phyloP scores from a whole-genome alignment of 179 eudicot species.

The Silene vulgaris region DNA sequence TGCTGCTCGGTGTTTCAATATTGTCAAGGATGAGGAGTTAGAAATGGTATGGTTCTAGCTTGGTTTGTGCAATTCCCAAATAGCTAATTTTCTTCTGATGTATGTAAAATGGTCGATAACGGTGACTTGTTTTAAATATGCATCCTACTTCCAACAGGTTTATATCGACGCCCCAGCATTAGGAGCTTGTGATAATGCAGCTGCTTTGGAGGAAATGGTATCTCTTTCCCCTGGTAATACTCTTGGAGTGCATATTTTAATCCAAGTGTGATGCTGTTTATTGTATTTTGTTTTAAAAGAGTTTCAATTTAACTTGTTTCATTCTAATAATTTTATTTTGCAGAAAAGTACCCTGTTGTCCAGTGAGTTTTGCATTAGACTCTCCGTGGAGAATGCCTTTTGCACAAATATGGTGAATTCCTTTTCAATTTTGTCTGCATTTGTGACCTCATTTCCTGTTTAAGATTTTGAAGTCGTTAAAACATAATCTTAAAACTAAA shows the following conservation, averaged over 20 bases:
- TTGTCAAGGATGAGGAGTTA: slow-evolving; percentile 35
- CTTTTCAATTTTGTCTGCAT: slow-evolving; percentile 7
- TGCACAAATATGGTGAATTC: slow-evolving; percentile 53
- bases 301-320: slow-evolving; percentile 12
- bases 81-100: neutral
- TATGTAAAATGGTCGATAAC: neutral
- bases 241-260: slow-evolving; percentile 16
- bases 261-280: slow-evolving; percentile 14
- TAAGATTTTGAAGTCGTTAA: neutral
- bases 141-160: slow-evolving; percentile 33
- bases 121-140: neutral
- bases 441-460: slow-evolving; percentile 5
- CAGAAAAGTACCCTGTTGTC: slow-evolving; percentile 44
- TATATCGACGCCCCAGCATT: slow-evolving; percentile 33
- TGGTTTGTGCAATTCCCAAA: slow-evolving; percentile 8
- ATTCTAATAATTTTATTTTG: slow-evolving; percentile 17
- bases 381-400: slow-evolving; percentile 41
- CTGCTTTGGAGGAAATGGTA: slow-evolving; percentile 52
- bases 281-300: neutral
- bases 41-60: slow-evolving; percentile 49
- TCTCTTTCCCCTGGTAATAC: slow-evolving; percentile 49
- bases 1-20: slow-evolving; percentile 36
- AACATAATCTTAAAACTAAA: neutral
- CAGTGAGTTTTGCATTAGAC: slow-evolving; percentile 46
- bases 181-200: slow-evolving; percentile 27